Evolutionary conservation across 2,329 filamentous ascomycete genomes (phyloP).

Genomic region (Fusarium pseudocircinatum): DNA sequence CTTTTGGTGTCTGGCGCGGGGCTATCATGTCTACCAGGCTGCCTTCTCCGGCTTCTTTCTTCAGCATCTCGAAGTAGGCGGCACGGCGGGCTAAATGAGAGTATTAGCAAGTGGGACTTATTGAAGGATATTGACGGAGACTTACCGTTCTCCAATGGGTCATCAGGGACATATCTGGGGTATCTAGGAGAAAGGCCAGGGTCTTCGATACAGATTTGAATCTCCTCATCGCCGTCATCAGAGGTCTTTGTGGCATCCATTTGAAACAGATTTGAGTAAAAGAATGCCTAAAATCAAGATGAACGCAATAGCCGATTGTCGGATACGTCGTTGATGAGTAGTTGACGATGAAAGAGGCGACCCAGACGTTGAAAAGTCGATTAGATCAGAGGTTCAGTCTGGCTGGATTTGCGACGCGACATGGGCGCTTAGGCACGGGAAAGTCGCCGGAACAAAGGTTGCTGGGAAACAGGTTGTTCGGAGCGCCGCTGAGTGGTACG

Average conservation of each 20-base stretch:
- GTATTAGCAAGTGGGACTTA: neutral
- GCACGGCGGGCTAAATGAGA: neutral
- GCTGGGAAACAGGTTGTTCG: neutral
- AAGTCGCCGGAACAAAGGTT: neutral
- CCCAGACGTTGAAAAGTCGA: neutral
- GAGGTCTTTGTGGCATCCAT: neutral
- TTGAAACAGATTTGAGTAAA: too few relatives aligned
- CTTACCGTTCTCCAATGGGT: neutral
- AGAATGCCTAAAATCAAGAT: too few relatives aligned
- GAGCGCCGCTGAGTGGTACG: fast-evolving
- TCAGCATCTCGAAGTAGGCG: neutral
- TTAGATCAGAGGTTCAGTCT: neutral
- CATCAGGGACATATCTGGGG: neutral
- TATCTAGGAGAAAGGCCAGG: neutral
- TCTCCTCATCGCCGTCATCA: neutral
- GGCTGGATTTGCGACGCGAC: neutral
- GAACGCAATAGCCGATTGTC: neutral
- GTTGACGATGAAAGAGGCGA: neutral
- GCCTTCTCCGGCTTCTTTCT: neutral
- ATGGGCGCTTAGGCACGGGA: neutral
- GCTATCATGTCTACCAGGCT: fast-evolving
- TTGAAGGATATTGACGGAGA: neutral
- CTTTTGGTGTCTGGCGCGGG: neutral
- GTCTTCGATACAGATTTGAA: neutral
- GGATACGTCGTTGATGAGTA: neutral